Conservation (phyloP, 2,329 filamentous ascomycete species). For the Bisporella sp. region DNA sequence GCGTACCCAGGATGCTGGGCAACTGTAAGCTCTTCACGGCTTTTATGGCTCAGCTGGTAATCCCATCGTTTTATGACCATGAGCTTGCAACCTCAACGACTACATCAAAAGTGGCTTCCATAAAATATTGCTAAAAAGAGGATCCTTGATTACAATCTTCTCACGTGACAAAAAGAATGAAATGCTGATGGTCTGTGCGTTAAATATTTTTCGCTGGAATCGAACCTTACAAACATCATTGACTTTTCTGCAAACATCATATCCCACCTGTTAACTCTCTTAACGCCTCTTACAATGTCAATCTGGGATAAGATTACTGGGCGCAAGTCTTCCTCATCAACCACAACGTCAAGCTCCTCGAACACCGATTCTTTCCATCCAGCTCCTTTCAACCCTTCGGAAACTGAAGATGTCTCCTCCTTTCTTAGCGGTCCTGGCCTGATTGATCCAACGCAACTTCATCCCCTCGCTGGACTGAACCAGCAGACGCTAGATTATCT, state of each 20-base stretch:
- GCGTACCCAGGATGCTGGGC: too few species aligned
- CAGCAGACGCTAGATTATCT: conserved; percentile 93
- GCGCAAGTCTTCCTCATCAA: conserved; percentile 28
- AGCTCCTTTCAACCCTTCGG: conserved; percentile 61
- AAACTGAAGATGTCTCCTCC: conserved; percentile 73
- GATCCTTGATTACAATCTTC: too few species aligned
- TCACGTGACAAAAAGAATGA: too few species aligned
- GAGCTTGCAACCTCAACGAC: too few species aligned
- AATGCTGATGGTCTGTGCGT: too few species aligned
- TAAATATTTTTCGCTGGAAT: too few species aligned
- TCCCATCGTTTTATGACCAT: too few species aligned
- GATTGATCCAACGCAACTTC: conserved; percentile 80
- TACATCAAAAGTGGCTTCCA: too few species aligned
- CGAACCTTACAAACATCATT: conserved; percentile 4
- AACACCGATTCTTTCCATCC: conserved; percentile 39
- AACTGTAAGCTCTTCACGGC: too few species aligned
- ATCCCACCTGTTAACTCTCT: background rate
- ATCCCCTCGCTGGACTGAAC: conserved; percentile 89
- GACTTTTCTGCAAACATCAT: background rate
- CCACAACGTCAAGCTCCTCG: conserved; percentile 11
- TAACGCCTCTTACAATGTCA: conserved; percentile 23
- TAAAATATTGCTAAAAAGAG: too few species aligned
- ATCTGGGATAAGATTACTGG: conserved; percentile 33
- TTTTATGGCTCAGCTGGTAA: too few species aligned
- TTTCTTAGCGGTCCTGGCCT: conserved; percentile 74